Conservation (phyloP, 2,329 filamentous ascomycete species). For the Bipolaris gigantea region DNA sequence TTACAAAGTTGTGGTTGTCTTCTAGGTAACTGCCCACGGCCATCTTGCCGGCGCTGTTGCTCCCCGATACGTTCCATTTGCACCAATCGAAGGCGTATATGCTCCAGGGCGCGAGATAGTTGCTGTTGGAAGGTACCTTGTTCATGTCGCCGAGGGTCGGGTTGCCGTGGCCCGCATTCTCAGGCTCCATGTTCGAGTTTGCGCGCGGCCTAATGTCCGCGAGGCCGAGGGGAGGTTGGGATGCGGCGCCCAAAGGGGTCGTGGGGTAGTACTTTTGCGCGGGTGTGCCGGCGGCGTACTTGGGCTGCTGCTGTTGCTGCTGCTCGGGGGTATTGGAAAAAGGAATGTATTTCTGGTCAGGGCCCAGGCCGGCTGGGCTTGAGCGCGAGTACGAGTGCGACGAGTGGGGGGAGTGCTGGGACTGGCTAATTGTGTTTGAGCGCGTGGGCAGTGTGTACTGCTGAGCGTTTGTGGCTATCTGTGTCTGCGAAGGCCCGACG, state of each 20-base stretch:
- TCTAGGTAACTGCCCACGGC: constrained; percentile 95
- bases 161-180: constrained; percentile 59
- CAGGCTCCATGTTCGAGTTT: constrained; percentile 78
- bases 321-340: constrained; percentile 66
- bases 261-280: constrained; percentile 62
- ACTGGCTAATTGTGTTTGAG: constrained; percentile 64
- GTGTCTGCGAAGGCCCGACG: constrained; percentile 59
- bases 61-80: constrained; percentile 82
- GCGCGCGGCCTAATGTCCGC: constrained; percentile 88
- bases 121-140: constrained; percentile 74
- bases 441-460: constrained; percentile 68
- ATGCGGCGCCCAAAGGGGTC: constrained; percentile 60
- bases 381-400: constrained; percentile 73
- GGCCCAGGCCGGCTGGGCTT: constrained; percentile 68
- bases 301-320: constrained; percentile 38
- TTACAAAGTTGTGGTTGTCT: constrained; percentile 88
- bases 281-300: constrained; percentile 46
- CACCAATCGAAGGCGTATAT: constrained; percentile 99
- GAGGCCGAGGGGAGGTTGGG: constrained; percentile 86
- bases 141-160: constrained; percentile 66
- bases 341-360: constrained; percentile 64
- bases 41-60: constrained; percentile 80
- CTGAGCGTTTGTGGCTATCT: constrained; percentile 55
- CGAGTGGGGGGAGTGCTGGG: constrained; percentile 42
- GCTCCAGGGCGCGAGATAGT: constrained; percentile 91